Base-by-base conservation (phyloP, 2,329 filamentous ascomycete genomes). In the Ilyonectria mors-panacis region DNA sequence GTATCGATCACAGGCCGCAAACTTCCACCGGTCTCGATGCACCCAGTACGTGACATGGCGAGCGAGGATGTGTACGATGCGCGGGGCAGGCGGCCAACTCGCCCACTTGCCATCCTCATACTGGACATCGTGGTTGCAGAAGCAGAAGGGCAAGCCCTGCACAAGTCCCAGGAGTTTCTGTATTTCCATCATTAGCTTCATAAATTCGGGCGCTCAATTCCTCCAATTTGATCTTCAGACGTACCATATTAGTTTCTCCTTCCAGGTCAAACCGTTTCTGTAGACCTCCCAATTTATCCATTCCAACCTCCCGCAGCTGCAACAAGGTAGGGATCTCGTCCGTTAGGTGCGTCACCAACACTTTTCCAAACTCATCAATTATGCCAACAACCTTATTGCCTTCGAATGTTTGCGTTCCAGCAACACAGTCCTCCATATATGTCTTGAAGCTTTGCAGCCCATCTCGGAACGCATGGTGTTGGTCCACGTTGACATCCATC, bases 401-500 rank as follows among this genome's bases (percentile, higher is more conserved):
- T 4, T 65, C 62, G 21, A 54, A 65, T 0, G 17, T 48, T 13
- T 59, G 37, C 15, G 55, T 65, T 7, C 30, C 55, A 19, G n/a
- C 33, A 4, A 55, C 17, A 17, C 62, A 65, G 1, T 48, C 55
- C 2, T 54, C 13, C 6, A 65, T 7, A 13, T 65, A 65, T 1
- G 17, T 17, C 10, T 45, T 59, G 44, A 64, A 78, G 0, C 48
- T 42, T 1, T 75, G 73, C 8, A 83, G 30, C 0, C 78, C 77
- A 4, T 69, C 70, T 6, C 76, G 71, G 64, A 83, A 83, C 2
- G 72, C 75, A 6, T 78, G 72, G 64, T 83, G 82, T 62, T 84
- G 81, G 21, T 78, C 74, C 9, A 82, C 70, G 68, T 81, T 83
- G 50, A 57, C 58, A 7, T 80, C 77, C 80, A 82, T 81, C 33